Percentiles rank a stretch among this genome's conserved stretches.
Evolutionary conservation across 257 asterid genomes (phyloP).

Genomic region (Agastache rugosa): DNA sequence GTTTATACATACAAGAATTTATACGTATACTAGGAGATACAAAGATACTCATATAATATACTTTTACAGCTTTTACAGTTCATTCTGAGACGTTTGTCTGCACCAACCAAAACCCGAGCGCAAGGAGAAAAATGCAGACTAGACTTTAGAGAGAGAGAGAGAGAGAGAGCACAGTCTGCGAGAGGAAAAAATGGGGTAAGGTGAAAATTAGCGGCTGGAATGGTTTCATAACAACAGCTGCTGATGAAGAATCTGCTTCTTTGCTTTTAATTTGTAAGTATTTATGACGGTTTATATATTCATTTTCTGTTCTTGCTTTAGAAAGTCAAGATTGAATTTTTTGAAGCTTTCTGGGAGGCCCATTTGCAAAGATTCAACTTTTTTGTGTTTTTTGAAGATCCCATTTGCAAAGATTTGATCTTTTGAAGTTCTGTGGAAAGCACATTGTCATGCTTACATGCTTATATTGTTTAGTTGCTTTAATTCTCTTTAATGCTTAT

Average conservation of each 20-base stretch:
- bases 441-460: conserved; percentile 24
- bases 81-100: conserved; percentile 41
- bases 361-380: conserved; percentile 38
- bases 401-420: conserved; percentile 39
- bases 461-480: background rate
- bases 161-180: conserved; percentile 8
- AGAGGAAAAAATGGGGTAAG: conserved; percentile 52
- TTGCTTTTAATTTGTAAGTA: conserved; percentile 44
- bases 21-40: conserved; percentile 29
- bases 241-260: conserved; percentile 53
- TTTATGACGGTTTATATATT: background rate
- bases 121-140: conserved; percentile 31
- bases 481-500: conserved; percentile 22
- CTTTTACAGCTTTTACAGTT: conserved; percentile 49
- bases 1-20: conserved; percentile 25
- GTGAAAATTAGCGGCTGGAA: conserved; percentile 59
- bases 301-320: conserved; percentile 5
- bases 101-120: conserved; percentile 36
- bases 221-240: conserved; percentile 62
- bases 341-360: conserved; percentile 31
- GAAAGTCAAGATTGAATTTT: conserved; percentile 23
- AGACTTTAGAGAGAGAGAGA: conserved; percentile 22
- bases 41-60: conserved; percentile 13
- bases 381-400: conserved; percentile 18
- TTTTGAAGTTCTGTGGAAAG: conserved; percentile 26